Evolutionary conservation across 108 stramenopile genomes (phyloP), one percentile per base, ranked within the genome.

Genomic region (Cyclotella baltica): DNA sequence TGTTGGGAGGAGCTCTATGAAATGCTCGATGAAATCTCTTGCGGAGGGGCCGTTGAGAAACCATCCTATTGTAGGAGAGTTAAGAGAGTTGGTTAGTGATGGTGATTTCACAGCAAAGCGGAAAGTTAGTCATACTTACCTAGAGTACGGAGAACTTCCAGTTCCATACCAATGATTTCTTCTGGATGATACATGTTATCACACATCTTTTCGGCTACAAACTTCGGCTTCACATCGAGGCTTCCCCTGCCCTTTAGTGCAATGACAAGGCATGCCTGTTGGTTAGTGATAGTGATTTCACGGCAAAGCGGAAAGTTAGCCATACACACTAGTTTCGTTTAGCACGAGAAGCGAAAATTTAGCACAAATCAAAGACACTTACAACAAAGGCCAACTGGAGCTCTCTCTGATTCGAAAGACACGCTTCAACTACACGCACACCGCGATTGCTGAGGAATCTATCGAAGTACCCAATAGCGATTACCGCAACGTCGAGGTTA

Each of bases 321-420:
- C 28, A 13, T 30, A 59, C 16, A 31, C 51, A 52, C 10, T n/a
- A 52, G 4, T 52, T 4, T n/a, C 51, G n/a, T n/a, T n/a, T n/a
- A 52, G n/a, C 51, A n/a, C 51, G n/a, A 4, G n/a, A n/a, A 52
- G n/a, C 19, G 19, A 52, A n/a, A 52, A 10, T 20, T n/a, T n/a
- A 13, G n/a, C 4, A 10, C 18, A 13, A 10, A n/a, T n/a, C 19
- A n/a, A 4, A 19, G 11, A 52, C 8, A 33, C 58, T 59, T 30
- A 59, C 58, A 59, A 59, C 30, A 28, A 59, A 59, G 30, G 58
- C 58, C 58, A 59, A 59, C 58, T 59, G 58, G 5, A 59, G 18
- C 28, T 59, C 58, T 19, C 58, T 6, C n/a, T 33, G 58, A 9
- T 33, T 59, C 29, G 28, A 27, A 23, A 59, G 29, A 30, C 58